Evolutionary conservation across 345 rosid genomes (phyloP).

Genomic region (Syzygium aqueum): DNA sequence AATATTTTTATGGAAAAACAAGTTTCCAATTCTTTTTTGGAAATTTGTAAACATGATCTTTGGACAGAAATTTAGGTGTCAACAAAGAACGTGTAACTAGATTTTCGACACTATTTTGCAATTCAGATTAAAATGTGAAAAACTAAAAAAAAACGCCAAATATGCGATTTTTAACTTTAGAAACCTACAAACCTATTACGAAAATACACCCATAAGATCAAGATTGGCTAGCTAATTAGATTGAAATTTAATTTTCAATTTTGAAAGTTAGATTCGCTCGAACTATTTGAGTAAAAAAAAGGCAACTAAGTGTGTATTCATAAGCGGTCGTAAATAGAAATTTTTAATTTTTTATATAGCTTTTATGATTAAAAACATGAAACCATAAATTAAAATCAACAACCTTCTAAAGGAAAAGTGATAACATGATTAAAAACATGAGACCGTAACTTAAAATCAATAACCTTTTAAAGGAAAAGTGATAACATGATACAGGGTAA

Average conservation of each 20-base stretch:
- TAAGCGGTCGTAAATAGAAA: background rate
- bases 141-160: background rate
- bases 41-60: too few species aligned
- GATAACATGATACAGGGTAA: background rate
- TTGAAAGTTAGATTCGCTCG: background rate
- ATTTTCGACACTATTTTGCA: background rate
- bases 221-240: background rate
- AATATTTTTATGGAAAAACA: too few species aligned
- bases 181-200: background rate
- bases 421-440: background rate
- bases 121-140: background rate
- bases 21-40: too few species aligned
- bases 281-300: background rate
- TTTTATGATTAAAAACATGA: background rate
- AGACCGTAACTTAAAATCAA: background rate
- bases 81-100: background rate
- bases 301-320: background rate
- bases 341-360: background rate
- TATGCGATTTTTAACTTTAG: background rate
- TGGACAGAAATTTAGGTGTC: background rate
- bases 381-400: background rate
- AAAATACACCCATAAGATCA: background rate
- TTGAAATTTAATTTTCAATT: background rate
- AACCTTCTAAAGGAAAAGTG: background rate
- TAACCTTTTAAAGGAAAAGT: background rate